These are phyloP conservation scores for Pelargonium nanum DNA, from an alignment of 345 rosid genomes.

Conservation along the genomic window DNA sequence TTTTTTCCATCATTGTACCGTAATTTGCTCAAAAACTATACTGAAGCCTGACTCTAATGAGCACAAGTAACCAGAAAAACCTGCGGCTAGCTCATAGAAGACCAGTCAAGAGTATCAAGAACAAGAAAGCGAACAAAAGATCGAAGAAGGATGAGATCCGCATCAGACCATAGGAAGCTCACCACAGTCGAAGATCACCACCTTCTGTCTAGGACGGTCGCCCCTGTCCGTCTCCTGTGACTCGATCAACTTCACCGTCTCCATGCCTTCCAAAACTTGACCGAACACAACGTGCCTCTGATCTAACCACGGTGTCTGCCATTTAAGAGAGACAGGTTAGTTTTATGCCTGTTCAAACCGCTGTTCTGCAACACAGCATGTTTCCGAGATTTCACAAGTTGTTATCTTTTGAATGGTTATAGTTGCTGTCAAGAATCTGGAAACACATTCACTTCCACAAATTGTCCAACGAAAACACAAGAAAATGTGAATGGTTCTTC, in stretches of 20 bases:
- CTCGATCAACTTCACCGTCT: conserved; percentile 62
- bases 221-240: conserved; percentile 89
- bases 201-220: conserved; percentile 86
- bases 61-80: conserved; percentile 6
- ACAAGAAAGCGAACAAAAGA: neutral
- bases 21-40: neutral
- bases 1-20: no score
- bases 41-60: no score
- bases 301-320: conserved; percentile 94
- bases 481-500: no score
- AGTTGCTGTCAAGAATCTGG: no score
- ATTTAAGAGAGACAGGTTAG: conserved; percentile 1
- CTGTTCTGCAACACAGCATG: neutral
- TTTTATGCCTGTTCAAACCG: neutral
- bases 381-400: neutral
- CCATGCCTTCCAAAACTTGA: conserved; percentile 95
- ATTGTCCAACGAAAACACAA: no score
- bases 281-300: conserved; percentile 95
- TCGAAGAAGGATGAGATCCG: conserved; percentile 3
- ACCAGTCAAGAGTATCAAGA: conserved; percentile 1
- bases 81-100: neutral
- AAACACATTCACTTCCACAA: no score
- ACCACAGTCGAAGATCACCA: conserved; percentile 73
- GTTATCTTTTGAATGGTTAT: neutral
- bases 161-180: conserved; percentile 63